Base-by-base conservation (phyloP, 768 basidiomycete genomes). In the Kwoniella europaea region DNA sequence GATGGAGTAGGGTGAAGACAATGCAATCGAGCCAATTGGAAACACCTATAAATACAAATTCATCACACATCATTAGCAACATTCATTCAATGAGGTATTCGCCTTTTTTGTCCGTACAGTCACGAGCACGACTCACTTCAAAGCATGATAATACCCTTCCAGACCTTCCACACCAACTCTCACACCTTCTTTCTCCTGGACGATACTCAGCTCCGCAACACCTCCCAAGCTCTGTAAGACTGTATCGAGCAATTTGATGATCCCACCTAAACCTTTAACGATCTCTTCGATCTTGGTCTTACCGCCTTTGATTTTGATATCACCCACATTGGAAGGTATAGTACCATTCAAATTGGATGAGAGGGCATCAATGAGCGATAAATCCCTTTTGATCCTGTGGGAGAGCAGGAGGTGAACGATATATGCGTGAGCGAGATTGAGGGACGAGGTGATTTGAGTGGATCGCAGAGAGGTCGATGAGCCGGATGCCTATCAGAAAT, bases 371-470 rank as follows among this genome's bases (percentile, higher is more conserved):
- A 91, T 87, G 59, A 97, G 88, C 24, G 94, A 87, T 4, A 93
- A 87, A 79, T 98, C 95, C 16, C 95, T 91, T 79, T 94, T 89
- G 63, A 93, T 93, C 10, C 95, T 92, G 63, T 90, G 88, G 20
- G 92, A 89, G 61, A 97, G 88, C 42, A 97, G 89, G 72, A 93
- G 91, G 83, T 93, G 94, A 57, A 92, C 87, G 75, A 96, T 89
- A 81, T 91, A 96, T 18, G 91, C 88, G 75, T 97, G 91, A 61
- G 95, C 94, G 41, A 91, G 88, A 27, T 92, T 67, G 54, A 68
- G 76, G 54, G 73, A 78, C 63, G 78, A 62, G 61, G 73, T 71
- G 61, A 69, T 79, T 62, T 65, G 75, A 56, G 74, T 71, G 29
- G 75, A 79, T 63, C 75, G 73, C 29, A 78, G 72, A 12, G 72